phyloP scores from a whole-genome alignment of 2,329 filamentous ascomycete species.

The Phoma sp. region DNA sequence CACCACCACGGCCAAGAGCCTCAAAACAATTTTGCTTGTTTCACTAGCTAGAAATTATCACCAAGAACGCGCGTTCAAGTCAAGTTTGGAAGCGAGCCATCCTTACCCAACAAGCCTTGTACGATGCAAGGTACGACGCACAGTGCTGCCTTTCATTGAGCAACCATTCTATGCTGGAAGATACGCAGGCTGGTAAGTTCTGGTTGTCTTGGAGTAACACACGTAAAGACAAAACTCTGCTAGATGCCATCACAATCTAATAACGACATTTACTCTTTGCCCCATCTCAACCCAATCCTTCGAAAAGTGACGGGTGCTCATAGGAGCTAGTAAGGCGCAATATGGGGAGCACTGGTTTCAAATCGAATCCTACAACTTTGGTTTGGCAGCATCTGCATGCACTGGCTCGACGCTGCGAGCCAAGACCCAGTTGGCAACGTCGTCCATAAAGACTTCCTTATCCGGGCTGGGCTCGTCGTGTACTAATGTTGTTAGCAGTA shows the following conservation, averaged over 20 bases:
- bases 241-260: too few species aligned
- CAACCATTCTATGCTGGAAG: too few species aligned
- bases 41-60: constrained; percentile 11
- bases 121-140: not conserved
- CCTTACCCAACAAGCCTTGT: constrained; percentile 9
- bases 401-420: constrained; percentile 40
- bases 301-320: too few species aligned
- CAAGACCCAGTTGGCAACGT: constrained; percentile 46
- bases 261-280: too few species aligned
- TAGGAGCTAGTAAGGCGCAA: too few species aligned
- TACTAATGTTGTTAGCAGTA: constrained; percentile 35
- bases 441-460: constrained; percentile 42
- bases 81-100: not conserved
- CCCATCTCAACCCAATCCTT: too few species aligned
- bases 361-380: constrained; percentile 31
- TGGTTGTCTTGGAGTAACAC: too few species aligned
- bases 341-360: too few species aligned
- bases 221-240: too few species aligned
- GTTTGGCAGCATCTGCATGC: constrained; percentile 35
- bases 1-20: constrained; percentile 8
- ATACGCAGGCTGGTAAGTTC: too few species aligned
- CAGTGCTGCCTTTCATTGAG: too few species aligned
- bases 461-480: constrained; percentile 47
- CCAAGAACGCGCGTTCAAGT: constrained; percentile 15
- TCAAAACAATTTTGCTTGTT: constrained; percentile 11